Percentiles rank a stretch among this genome's conserved stretches.
phyloP scores from a whole-genome alignment of 1,139 yeast species.

The Candida sojae region DNA sequence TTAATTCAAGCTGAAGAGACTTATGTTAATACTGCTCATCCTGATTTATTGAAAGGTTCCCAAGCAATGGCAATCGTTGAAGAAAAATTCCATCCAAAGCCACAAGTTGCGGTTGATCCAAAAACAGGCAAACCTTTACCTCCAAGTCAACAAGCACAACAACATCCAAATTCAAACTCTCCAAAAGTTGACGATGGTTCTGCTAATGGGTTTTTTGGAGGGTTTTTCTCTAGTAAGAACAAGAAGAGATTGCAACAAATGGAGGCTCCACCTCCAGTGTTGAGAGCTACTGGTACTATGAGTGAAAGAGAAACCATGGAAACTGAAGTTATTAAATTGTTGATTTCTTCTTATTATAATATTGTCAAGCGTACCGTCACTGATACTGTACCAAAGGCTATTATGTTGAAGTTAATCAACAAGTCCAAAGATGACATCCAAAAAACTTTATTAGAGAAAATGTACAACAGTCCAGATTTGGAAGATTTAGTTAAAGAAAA shows the following conservation, averaged over 20 bases:
- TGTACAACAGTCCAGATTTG: slow-evolving; percentile 76
- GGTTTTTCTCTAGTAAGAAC: slow-evolving; percentile 89
- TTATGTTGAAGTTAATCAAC: slow-evolving; percentile 87
- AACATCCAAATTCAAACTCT: slow-evolving; percentile 16
- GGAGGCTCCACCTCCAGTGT: slow-evolving; percentile 97
- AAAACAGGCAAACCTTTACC: slow-evolving; percentile 83
- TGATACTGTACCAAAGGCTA: slow-evolving; percentile 92
- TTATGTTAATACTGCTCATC: slow-evolving; percentile 96
- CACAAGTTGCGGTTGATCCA: slow-evolving; percentile 84
- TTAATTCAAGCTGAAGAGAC: slow-evolving; percentile 85
- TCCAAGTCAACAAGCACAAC: slow-evolving; percentile 42
- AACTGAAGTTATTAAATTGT: slow-evolving; percentile 92
- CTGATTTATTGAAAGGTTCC: slow-evolving; percentile 91
- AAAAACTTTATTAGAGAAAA: slow-evolving; percentile 81
- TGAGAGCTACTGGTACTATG: slow-evolving; percentile 93
- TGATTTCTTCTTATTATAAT: slow-evolving; percentile 85
- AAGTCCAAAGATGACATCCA: slow-evolving; percentile 86
- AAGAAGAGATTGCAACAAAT: slow-evolving; percentile 92
- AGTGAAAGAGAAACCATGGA: slow-evolving; percentile 95
- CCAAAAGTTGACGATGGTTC: slow-evolving; percentile 36
- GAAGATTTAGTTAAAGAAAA: slow-evolving; percentile 86
- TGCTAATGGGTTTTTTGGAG: slow-evolving; percentile 83
- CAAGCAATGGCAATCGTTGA: slow-evolving; percentile 95
- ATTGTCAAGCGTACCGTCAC: slow-evolving; percentile 94
- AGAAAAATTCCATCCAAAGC: slow-evolving; percentile 83